Percentiles rank a stretch among this genome's conserved stretches.
These are phyloP conservation scores for Microdochium bolleyi DNA, from an alignment of 2,329 filamentous ascomycete genomes.

Conservation along the genomic window DNA sequence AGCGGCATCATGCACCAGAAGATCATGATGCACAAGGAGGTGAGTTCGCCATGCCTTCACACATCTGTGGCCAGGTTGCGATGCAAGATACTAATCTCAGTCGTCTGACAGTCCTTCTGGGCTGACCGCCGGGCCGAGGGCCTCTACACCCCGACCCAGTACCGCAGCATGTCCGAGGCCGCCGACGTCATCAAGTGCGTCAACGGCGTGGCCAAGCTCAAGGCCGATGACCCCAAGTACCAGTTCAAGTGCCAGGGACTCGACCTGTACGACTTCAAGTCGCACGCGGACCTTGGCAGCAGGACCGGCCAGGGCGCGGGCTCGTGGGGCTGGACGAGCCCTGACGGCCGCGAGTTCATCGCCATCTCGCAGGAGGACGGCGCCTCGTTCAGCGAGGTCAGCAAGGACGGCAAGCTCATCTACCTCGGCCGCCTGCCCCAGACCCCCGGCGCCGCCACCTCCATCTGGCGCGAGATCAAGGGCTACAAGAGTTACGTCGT, in stretches of 20 bases:
- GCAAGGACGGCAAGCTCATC: slow-evolving; percentile 35
- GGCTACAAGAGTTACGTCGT: slow-evolving; percentile 26
- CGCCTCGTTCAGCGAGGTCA: slow-evolving; percentile 45
- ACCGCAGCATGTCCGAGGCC: slow-evolving; percentile 17
- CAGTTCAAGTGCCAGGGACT: slow-evolving; percentile 19
- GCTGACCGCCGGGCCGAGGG: slow-evolving; percentile 16
- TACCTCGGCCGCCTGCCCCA: slow-evolving; percentile 47
- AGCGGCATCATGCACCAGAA: slow-evolving; percentile 20
- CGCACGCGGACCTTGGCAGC: slow-evolving; percentile 24
- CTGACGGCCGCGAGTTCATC: slow-evolving; percentile 43
- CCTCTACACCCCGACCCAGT: slow-evolving; percentile 16
- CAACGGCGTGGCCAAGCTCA: slow-evolving; percentile 16
- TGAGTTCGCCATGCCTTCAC: slow-evolving; percentile 4
- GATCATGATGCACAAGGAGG: slow-evolving; percentile 20
- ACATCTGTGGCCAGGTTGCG: too few relatives aligned
- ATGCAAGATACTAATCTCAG: too few relatives aligned
- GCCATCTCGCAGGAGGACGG: slow-evolving; percentile 47
- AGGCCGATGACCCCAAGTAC: slow-evolving; percentile 16
- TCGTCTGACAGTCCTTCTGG: slow-evolving; percentile 15
- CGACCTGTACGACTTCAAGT: slow-evolving; percentile 28
- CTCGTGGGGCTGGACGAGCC: slow-evolving; percentile 47
- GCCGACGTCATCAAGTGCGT: slow-evolving; percentile 13
- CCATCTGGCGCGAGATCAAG: slow-evolving; percentile 45
- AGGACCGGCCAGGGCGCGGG: slow-evolving; percentile 23
- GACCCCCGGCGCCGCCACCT: slow-evolving; percentile 30